Base-by-base conservation (phyloP, 2,329 filamentous ascomycete species). In the Colletotrichum lindemuthianum region DNA sequence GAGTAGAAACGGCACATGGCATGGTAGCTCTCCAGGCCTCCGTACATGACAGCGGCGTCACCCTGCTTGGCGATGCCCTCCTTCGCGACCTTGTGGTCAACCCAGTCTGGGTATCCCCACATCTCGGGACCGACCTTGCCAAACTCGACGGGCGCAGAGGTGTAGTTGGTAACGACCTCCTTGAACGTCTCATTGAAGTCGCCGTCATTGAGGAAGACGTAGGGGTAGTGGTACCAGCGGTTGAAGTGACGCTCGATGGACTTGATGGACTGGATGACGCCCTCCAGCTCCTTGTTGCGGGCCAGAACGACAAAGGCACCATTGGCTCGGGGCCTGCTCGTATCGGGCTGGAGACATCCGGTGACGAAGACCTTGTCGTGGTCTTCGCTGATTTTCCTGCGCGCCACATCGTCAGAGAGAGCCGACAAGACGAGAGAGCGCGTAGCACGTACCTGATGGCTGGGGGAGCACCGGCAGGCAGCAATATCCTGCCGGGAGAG, bases 1-100 rank as follows among this genome's bases (percentile, higher is more conserved):
- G 96, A 99, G 81, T 99, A 99, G 83, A 99, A 99, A 71, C 96
- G 89, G 77, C 96, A 99, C 96, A 99, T 99, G 79, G 96, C 91
- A 74, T 99, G 96, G 76, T 99, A 99, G 79, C 94, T 97, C 78
- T 98, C 96, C 84, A 99, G 90, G 50, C 96, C 96, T 76, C 96
- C 96, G 76, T 98, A 99, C 96, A 99, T 99, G 82, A 99, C 97
- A 50, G 96, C 96, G 54, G 90, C 90, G 77, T 99, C 96, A 69
- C 96, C 96, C 78, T 99, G 96, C 81, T 97, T 97, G 58, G 92
- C 89, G 73, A 99, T 97, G 66, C 95, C 95, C 78, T 99, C 96
- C 79, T 94, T 93, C 69, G 94, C 95, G 57, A 97, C 92, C 76
- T 96, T 94, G 70, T 89, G 87, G 75, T 99, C 94, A 56, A 96